Percentiles rank a stretch among this genome's conserved stretches.
Conservation (phyloP, 257 asterid genomes). For the Solanum pimpinellifolium region DNA sequence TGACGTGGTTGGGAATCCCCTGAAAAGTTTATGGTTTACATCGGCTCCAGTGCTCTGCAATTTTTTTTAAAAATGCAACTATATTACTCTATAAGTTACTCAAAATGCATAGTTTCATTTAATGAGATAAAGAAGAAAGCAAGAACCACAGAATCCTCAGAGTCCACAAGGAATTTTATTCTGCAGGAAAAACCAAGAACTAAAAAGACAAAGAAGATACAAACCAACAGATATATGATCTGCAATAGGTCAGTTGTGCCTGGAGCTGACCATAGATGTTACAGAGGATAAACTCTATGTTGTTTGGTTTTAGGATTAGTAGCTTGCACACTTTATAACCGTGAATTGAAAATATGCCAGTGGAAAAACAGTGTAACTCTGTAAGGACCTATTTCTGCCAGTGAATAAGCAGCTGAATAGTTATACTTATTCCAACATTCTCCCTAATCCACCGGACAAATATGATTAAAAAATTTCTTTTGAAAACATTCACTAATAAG, state of each 20-base stretch:
- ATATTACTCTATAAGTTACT: background rate
- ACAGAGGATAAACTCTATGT: background rate
- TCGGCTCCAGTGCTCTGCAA: conserved; percentile 64
- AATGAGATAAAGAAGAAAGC: background rate
- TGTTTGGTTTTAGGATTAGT: background rate
- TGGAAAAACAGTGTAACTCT: background rate
- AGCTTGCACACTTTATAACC: background rate
- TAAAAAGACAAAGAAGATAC: background rate
- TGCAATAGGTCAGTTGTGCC: background rate
- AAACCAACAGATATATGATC: background rate
- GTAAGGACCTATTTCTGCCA: background rate
- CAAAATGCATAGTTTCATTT: background rate
- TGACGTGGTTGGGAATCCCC: conserved; percentile 58
- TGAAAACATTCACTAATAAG: background rate
- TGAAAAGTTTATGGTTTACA: conserved; percentile 51
- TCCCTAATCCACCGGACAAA: background rate
- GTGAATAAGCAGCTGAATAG: background rate
- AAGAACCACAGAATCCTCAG: background rate
- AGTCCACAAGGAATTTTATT: background rate
- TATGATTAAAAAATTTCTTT: background rate
- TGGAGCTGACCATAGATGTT: background rate
- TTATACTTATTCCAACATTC: background rate
- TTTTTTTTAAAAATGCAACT: background rate
- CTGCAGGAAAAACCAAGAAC: background rate
- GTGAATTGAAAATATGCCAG: background rate